Percentiles rank a stretch among this genome's conserved stretches.
Conservation (phyloP, 179 eudicot genomes). For the Beta corolliflora region DNA sequence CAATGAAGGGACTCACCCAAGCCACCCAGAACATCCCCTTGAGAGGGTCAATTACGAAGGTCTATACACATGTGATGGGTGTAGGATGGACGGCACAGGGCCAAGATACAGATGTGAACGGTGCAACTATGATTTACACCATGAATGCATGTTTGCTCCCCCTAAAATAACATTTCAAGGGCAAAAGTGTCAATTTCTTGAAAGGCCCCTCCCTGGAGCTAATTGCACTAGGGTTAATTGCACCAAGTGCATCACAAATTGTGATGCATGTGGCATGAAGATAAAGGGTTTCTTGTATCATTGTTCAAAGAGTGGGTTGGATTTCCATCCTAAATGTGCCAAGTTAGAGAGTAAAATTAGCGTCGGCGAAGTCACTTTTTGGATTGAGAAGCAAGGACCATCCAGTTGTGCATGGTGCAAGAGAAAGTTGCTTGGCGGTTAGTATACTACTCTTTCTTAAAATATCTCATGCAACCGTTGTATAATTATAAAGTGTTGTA, state of each 20-base stretch:
- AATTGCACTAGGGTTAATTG: not conserved
- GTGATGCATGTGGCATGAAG: conserved; percentile 34
- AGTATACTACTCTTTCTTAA: not conserved
- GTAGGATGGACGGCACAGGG: not conserved
- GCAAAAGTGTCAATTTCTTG: not conserved
- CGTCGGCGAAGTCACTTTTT: conserved; percentile 11
- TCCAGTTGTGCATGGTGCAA: conserved; percentile 33
- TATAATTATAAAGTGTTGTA: no score
- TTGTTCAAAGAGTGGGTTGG: not conserved
- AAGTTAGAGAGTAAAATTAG: conserved; percentile 2
- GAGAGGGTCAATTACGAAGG: not conserved
- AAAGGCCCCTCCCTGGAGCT: not conserved
- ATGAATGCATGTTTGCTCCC: not conserved
- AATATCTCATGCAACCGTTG: no score
- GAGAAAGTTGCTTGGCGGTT: conserved; percentile 9
- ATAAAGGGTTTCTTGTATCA: conserved; percentile 29
- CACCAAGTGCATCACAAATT: conserved; percentile 7
- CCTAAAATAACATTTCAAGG: not conserved
- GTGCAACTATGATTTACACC: not conserved
- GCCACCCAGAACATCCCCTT: not conserved
- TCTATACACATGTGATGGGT: not conserved
- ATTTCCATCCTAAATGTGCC: conserved; percentile 31
- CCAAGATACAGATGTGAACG: not conserved
- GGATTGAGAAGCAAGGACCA: conserved; percentile 10
- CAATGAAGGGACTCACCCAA: not conserved